phyloP scores from a whole-genome alignment of 2,329 filamentous ascomycete genomes.

The Fusarium tanahbumbuense region DNA sequence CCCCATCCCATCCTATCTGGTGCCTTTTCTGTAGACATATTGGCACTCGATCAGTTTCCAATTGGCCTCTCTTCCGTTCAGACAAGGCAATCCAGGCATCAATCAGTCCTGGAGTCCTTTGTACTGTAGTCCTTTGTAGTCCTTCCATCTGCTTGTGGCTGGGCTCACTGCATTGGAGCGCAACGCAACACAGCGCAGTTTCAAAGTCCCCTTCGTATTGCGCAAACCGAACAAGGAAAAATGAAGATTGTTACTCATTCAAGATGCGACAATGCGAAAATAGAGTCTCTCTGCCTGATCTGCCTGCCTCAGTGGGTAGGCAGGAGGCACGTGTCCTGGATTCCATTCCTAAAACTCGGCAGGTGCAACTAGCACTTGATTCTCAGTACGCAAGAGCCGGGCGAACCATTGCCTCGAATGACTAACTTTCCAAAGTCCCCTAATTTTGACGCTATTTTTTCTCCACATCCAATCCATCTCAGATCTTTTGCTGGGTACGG shows the following conservation, averaged over 20 bases:
- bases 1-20: not conserved
- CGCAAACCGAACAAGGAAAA: not conserved
- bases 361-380: not conserved
- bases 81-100: conserved; percentile 22
- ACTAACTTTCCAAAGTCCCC: conserved; percentile 38
- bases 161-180: not conserved
- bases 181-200: not conserved
- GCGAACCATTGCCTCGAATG: conserved; percentile 40
- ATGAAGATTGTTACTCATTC: conserved; percentile 17
- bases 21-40: not conserved
- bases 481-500: not conserved
- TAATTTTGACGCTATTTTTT: conserved; percentile 28
- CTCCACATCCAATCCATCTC: conserved; percentile 3
- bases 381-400: conserved; percentile 12
- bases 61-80: not conserved
- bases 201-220: conserved; percentile 24
- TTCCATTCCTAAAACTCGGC: conserved; percentile 22
- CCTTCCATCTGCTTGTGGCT: conserved; percentile 1
- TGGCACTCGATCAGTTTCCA: not conserved
- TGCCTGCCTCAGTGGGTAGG: conserved; percentile 36
- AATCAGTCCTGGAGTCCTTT: not conserved
- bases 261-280: conserved; percentile 9
- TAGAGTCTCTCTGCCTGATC: conserved; percentile 40
- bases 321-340: conserved; percentile 32
- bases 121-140: not conserved